phyloP scores from a whole-genome alignment of 2,329 filamentous ascomycete genomes.

The Huntiella moniliformis region DNA sequence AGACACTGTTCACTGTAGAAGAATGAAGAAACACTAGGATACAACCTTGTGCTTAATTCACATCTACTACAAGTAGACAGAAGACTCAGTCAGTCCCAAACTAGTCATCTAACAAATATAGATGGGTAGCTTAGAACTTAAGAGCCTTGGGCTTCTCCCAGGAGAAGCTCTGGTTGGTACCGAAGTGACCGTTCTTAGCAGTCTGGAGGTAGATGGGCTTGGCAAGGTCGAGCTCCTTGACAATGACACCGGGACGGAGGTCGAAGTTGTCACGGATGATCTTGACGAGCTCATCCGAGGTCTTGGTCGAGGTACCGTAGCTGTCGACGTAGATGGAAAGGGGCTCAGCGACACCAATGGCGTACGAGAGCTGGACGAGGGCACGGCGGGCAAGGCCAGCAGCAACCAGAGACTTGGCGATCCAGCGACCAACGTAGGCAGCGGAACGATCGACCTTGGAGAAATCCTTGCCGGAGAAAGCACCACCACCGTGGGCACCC shows the following conservation, averaged over 20 bases:
- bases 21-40: background rate
- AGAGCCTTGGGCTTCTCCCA: constrained; percentile 98
- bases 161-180: constrained; percentile 86
- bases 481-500: constrained; percentile 99
- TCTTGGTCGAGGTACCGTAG: constrained; percentile 84
- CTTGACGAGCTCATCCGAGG: constrained; percentile 79
- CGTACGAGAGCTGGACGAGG: constrained; percentile 96
- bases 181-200: constrained; percentile 98
- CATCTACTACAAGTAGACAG: no score
- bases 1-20: no score
- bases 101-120: background rate
- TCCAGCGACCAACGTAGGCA: constrained; percentile 93
- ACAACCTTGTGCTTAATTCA: no score
- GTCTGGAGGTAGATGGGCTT: constrained; percentile 97
- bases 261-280: constrained; percentile 96
- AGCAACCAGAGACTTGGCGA: constrained; percentile 91
- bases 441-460: constrained; percentile 99
- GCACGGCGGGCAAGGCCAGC: constrained; percentile 79
- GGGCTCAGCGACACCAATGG: constrained; percentile 95
- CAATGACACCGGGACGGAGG: constrained; percentile 93
- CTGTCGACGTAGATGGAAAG: constrained; percentile 95
- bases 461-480: constrained; percentile 99
- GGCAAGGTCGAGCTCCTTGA: constrained; percentile 86
- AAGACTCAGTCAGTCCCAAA: background rate
- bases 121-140: constrained; percentile 49